Evolutionary conservation across 306 rosid species (phyloP).

Genomic region (Cucumis melo): DNA sequence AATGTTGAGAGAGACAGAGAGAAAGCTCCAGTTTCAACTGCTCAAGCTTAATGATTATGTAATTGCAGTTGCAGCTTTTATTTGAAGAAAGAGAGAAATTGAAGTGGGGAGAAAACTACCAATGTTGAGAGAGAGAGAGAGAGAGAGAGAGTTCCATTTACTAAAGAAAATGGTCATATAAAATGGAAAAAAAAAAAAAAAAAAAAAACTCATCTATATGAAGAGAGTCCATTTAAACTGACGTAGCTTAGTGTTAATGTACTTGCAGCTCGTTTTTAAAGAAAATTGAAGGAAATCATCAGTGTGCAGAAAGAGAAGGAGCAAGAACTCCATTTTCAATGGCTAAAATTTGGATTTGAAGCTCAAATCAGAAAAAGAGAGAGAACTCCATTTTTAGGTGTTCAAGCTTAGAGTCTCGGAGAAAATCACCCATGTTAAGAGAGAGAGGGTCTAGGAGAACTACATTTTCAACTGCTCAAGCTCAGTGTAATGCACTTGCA

Average conservation of each 20-base stretch:
- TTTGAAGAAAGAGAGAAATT: neutral
- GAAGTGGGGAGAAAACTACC: neutral
- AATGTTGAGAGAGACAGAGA: neutral
- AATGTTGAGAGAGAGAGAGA: neutral
- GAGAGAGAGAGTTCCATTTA: neutral
- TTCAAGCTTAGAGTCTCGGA: neutral
- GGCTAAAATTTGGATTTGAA: no score
- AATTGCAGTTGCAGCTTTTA: neutral
- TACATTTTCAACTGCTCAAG: neutral
- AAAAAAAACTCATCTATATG: neutral
- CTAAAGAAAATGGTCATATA: no score
- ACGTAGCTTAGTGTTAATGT: neutral
- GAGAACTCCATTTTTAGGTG: neutral
- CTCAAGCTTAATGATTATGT: neutral
- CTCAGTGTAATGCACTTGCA: neutral
- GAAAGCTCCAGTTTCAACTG: neutral
- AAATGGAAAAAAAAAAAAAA: no score
- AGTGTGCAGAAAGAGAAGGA: neutral
- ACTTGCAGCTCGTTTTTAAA: neutral
- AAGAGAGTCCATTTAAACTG: neutral
- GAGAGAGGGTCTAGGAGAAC: neutral
- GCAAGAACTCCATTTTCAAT: neutral
- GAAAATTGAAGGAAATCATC: neutral
- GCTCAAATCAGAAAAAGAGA: neutral
- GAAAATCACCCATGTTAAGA: neutral